Evolutionary conservation across 192 early-diverging fungal species (phyloP), one percentile per base, ranked within the genome.

Genomic region (Dissophora ornata): DNA sequence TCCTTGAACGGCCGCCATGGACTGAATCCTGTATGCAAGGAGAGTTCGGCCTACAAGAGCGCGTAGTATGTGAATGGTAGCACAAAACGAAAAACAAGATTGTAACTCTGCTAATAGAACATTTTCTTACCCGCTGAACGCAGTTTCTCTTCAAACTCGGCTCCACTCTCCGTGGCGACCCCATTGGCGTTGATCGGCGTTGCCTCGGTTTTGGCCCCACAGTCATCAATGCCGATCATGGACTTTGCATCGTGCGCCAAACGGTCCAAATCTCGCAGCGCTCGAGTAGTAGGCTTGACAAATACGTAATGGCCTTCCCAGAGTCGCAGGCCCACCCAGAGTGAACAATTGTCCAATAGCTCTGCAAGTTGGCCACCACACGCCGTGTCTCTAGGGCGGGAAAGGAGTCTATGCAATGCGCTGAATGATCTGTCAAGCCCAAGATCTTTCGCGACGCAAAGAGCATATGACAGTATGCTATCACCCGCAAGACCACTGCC

Each of bases 291-390:
- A 0, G 58, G 30, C 51, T 54, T 69, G 19, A 60, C 26, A 47
- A 61, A 55, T 18, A 54, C 24, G 36, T 61, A 69, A n/a, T 69
- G 58, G 3, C 67, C 57, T 10, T 69, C 67, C 67, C 67, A 69
- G 30, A 69, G 10, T 9, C 67, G 67, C 16, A 69, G 41, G 40
- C 46, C 61, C 1, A 55, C 25, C 67, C 67, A 69, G 5, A 69
- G 58, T 5, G 67, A 69, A n/a, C 36, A 42, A 11, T 19, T 19
- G 19, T 33, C 28, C 47, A 69, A 22, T 55, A 69, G 28, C 9
- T 69, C 25, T 4, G 38, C 12, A 25, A 61, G 34, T 21, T 41
- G 26, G 1, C 28, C 28, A 22, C 54, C 57, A 15, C 10, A 30
- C 12, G 18, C 18, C 28, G 32, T 47, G 12, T 46, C 38, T 13